Evolutionary conservation across 2,329 filamentous ascomycete genomes (phyloP).

Genomic region (Emericellopsis atlantica): DNA sequence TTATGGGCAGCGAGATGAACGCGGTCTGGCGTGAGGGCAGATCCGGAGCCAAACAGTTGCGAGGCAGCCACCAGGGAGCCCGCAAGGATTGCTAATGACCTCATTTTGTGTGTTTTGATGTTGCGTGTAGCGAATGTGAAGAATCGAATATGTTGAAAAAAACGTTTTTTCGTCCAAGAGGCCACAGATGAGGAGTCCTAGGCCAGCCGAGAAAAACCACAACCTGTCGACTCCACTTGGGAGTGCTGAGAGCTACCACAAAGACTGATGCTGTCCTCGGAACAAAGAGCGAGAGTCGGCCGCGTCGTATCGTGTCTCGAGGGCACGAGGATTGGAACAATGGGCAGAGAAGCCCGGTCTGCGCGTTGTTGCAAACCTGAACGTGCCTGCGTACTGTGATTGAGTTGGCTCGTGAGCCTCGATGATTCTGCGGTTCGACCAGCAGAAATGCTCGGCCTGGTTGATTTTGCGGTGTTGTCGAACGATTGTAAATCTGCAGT

Average conservation of each 20-base stretch:
- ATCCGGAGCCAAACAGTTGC: conserved; percentile 9
- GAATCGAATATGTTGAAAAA: conserved; percentile 17
- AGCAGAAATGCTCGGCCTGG: no score
- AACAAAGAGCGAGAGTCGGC: no score
- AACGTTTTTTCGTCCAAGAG: no score
- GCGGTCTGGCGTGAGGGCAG: conserved; percentile 1
- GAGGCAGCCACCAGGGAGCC: conserved; percentile 15
- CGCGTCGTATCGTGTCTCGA: not conserved
- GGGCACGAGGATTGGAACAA: not conserved
- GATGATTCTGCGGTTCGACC: no score
- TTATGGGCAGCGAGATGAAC: not conserved
- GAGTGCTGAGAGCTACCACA: no score
- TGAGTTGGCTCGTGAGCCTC: no score
- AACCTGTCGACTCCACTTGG: no score
- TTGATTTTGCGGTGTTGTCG: no score
- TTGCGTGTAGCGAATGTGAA: conserved; percentile 9
- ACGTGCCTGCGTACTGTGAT: no score
- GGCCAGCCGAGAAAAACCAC: not conserved
- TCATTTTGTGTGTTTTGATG: conserved; percentile 12
- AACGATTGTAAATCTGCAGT: no score
- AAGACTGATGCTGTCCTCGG: no score
- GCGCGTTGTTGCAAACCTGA: no score
- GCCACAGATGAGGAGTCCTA: not conserved
- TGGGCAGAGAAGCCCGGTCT: not conserved
- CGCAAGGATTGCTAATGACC: conserved; percentile 13